These are phyloP conservation scores for Epichloe hybrida DNA, from an alignment of 2,329 filamentous ascomycete species.

Conservation along the genomic window DNA sequence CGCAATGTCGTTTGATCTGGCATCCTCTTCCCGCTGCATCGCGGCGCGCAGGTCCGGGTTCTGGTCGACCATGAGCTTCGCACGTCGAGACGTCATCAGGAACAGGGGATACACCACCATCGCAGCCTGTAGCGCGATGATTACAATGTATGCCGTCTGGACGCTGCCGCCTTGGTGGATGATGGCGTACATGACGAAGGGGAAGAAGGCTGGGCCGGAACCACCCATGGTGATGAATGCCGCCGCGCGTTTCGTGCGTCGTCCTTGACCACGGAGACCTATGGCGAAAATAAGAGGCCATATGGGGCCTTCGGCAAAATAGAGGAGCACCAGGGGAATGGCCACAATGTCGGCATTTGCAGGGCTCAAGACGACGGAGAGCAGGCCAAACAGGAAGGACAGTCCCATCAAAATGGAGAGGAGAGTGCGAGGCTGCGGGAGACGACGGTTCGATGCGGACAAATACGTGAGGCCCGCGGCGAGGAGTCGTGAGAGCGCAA, in stretches of 20 bases:
- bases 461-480: conserved; percentile 51
- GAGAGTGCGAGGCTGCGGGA: conserved; percentile 56
- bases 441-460: conserved; percentile 30
- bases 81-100: conserved; percentile 32
- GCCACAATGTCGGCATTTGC: conserved; percentile 34
- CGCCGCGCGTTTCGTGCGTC: conserved; percentile 66
- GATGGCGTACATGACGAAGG: conserved; percentile 59
- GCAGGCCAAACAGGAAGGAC: conserved; percentile 42
- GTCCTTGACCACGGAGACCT: conserved; percentile 65
- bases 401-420: conserved; percentile 47
- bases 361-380: conserved; percentile 32
- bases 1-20: conserved; percentile 3
- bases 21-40: conserved; percentile 10
- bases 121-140: conserved; percentile 37
- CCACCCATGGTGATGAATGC: conserved; percentile 67
- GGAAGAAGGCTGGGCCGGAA: conserved; percentile 59
- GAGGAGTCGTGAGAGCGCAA: conserved; percentile 60
- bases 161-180: conserved; percentile 45
- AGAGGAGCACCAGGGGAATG: conserved; percentile 54
- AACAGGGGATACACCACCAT: conserved; percentile 36
- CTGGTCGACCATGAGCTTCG: conserved; percentile 29
- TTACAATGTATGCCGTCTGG: conserved; percentile 50
- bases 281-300: conserved; percentile 75
- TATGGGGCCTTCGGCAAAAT: conserved; percentile 71
- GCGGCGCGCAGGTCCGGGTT: conserved; percentile 12